Percentiles rank a stretch among this genome's conserved stretches.
phyloP scores from a whole-genome alignment of 257 asterid genomes.

The Nicotiana undulata region DNA sequence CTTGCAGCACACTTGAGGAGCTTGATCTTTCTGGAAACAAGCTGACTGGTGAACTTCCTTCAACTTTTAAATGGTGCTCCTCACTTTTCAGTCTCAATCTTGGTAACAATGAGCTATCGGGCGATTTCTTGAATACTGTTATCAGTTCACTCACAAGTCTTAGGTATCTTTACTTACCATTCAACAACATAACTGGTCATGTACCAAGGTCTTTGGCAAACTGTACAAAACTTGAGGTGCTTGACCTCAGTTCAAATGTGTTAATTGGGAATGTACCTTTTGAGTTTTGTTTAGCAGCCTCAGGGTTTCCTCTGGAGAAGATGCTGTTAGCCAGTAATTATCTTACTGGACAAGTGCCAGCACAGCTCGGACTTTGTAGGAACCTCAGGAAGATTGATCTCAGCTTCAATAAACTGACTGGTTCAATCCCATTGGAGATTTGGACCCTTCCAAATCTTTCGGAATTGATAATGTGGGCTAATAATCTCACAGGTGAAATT shows the following conservation, averaged over 20 bases:
- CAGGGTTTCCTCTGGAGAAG: constrained; percentile 43
- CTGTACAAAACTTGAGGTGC: constrained; percentile 47
- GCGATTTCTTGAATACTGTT: constrained; percentile 52
- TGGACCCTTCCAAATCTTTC: constrained; percentile 67
- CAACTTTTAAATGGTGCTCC: constrained; percentile 42
- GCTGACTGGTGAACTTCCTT: constrained; percentile 63
- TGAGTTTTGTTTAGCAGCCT: constrained; percentile 38
- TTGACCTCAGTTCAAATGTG: constrained; percentile 74
- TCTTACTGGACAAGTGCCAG: constrained; percentile 57
- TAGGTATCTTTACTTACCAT: constrained; percentile 37
- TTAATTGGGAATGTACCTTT: constrained; percentile 67
- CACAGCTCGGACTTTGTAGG: constrained; percentile 53
- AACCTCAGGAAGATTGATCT: constrained; percentile 58
- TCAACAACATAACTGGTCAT: constrained; percentile 68
- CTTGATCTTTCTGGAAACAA: constrained; percentile 72
- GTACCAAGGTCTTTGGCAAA: constrained; percentile 55
- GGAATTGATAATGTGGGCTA: constrained; percentile 86
- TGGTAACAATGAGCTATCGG: constrained; percentile 67
- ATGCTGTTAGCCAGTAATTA: constrained; percentile 57
- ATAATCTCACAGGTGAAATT: constrained; percentile 60
- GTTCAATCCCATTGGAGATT: constrained; percentile 52
- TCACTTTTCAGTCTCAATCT: constrained; percentile 53
- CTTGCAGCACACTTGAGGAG: constrained; percentile 50
- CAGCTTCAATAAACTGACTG: constrained; percentile 67
- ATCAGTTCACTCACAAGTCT: constrained; percentile 60